Conservation (phyloP, 352 stramenopile species). For the Globisporangium lucens region DNA sequence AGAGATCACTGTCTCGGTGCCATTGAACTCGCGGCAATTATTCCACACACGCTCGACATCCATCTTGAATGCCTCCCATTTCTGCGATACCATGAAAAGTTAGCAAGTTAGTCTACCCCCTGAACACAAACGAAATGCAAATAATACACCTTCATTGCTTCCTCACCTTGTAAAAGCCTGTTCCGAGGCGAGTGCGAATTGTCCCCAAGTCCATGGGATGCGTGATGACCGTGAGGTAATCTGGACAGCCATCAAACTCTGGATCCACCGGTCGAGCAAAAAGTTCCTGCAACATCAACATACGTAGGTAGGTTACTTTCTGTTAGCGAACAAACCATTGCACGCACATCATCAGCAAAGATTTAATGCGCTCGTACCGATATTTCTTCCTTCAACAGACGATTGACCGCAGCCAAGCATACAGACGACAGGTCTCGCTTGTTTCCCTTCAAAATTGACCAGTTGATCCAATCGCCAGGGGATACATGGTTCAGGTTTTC, state of each 20-base stretch:
- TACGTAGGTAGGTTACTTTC: not conserved
- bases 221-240: conserved; percentile 81
- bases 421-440: conserved; percentile 42
- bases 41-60: conserved; percentile 81
- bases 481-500: conserved; percentile 12
- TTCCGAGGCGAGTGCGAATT: conserved; percentile 56
- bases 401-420: conserved; percentile 56
- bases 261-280: conserved; percentile 85
- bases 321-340: not conserved
- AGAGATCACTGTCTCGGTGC: conserved; percentile 68
- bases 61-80: conserved; percentile 73
- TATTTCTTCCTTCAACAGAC: conserved; percentile 71
- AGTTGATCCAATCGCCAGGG: conserved; percentile 67
- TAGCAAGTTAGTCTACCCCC: not conserved
- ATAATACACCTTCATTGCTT: not conserved
- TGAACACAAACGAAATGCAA: not conserved
- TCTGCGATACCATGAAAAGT: conserved; percentile 31
- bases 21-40: conserved; percentile 85
- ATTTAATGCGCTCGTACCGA: conserved; percentile 30
- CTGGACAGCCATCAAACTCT: conserved; percentile 73
- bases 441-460: conserved; percentile 47
- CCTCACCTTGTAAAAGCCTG: conserved; percentile 65
- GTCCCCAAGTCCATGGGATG: conserved; percentile 87
- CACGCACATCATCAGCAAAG: not conserved
- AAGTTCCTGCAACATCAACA: conserved; percentile 41